Percentiles rank a stretch among this genome's conserved stretches.
These are phyloP conservation scores for Xerocomus minutiporus DNA, from an alignment of 1,284 basidiomycete species.

Conservation along the genomic window DNA sequence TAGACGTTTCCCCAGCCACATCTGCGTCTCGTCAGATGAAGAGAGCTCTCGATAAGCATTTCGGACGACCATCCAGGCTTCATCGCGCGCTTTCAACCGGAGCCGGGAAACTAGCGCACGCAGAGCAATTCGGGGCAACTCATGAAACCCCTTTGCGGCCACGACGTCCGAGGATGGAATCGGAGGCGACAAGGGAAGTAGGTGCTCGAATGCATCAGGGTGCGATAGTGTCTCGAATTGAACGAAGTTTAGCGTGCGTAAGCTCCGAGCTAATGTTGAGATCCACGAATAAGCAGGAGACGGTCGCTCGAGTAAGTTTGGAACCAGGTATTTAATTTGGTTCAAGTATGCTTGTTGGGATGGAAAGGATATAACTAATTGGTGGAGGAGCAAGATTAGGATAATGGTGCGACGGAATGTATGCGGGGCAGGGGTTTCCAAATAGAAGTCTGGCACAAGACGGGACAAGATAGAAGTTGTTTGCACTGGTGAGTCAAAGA, in stretches of 20 bases:
- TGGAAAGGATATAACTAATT: slow-evolving; percentile 52
- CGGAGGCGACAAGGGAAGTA: slow-evolving; percentile 14
- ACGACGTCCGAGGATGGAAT: slow-evolving; percentile 2
- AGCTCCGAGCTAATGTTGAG: slow-evolving; percentile 39
- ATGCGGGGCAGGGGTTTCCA: slow-evolving; percentile 22
- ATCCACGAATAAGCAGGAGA: slow-evolving; percentile 46
- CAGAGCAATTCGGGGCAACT: slow-evolving; percentile 42
- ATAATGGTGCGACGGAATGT: slow-evolving; percentile 31
- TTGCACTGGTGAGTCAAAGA: slow-evolving; percentile 55
- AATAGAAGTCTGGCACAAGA: slow-evolving; percentile 49
- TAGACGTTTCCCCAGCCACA: slow-evolving; percentile 52
- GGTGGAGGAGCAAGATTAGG: slow-evolving; percentile 50
- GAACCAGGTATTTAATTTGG: slow-evolving; percentile 41
- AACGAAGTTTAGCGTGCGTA: slow-evolving; percentile 51
- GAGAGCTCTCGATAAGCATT: slow-evolving; percentile 61
- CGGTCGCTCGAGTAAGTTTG: slow-evolving; percentile 34
- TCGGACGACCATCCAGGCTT: slow-evolving; percentile 57
- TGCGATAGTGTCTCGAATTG: slow-evolving; percentile 43
- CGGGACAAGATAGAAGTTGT: slow-evolving; percentile 55
- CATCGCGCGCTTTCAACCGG: slow-evolving; percentile 46
- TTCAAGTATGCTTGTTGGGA: slow-evolving; percentile 54
- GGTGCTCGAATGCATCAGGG: slow-evolving; percentile 24
- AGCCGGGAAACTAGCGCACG: slow-evolving; percentile 43
- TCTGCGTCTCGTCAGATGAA: slow-evolving; percentile 37
- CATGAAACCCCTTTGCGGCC: not conserved